Percentiles rank a stretch among this genome's conserved stretches.
Evolutionary conservation across 2,329 filamentous ascomycete species (phyloP).

Genomic region (Aspergillus sp.): DNA sequence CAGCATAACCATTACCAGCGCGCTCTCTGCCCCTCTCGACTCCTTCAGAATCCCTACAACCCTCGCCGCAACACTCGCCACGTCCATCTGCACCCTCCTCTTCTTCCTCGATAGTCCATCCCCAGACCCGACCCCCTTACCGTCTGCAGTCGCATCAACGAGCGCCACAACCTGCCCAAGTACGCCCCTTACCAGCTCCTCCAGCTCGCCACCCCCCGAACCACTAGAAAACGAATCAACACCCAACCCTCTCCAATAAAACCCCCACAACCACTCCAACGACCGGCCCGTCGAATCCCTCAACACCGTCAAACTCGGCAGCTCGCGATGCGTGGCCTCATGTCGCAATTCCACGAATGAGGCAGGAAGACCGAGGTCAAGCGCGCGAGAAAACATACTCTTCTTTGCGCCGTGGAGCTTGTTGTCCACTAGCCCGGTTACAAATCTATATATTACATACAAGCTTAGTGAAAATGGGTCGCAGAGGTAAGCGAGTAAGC

Average conservation of each 20-base stretch:
- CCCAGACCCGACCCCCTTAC: neutral
- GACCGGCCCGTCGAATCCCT: conserved; percentile 68
- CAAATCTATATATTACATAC: conserved; percentile 33
- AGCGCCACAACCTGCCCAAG: conserved; percentile 18
- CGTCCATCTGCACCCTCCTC: conserved; percentile 26
- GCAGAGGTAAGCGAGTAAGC: neutral
- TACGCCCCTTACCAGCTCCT: conserved; percentile 16
- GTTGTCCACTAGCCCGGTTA: conserved; percentile 46
- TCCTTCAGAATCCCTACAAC: conserved; percentile 31
- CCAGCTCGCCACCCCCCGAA: neutral
- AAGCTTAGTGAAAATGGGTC: too few relatives aligned
- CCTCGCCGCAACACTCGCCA: conserved; percentile 22
- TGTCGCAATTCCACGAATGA: conserved; percentile 88
- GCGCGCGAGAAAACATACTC: conserved; percentile 47
- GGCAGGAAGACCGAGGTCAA: conserved; percentile 48
- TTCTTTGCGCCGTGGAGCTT: conserved; percentile 42
- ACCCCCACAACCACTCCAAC: conserved; percentile 82
- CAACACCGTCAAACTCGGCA: conserved; percentile 73
- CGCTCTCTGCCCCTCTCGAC: conserved; percentile 15
- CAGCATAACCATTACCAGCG: conserved; percentile 28
- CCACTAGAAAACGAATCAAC: conserved; percentile 9
- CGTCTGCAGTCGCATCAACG: neutral
- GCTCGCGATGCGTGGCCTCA: conserved; percentile 84
- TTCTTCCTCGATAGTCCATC: conserved; percentile 28
- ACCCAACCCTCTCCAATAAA: conserved; percentile 69